Base-by-base conservation (phyloP, 805 yeast species). In the Clavispora asparagi region DNA sequence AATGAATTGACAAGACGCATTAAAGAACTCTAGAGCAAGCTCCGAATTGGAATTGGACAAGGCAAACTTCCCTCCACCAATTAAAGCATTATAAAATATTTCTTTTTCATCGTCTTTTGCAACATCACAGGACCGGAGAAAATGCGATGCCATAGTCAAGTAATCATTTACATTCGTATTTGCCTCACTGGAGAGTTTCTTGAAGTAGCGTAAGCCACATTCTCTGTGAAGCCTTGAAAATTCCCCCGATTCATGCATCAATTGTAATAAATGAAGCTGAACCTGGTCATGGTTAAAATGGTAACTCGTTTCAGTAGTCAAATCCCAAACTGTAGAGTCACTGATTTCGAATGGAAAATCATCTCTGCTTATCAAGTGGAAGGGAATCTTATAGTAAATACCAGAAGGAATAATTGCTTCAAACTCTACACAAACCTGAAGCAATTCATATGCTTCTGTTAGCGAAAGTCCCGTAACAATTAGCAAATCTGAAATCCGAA, bases 311-410 rank as follows among this genome's bases (percentile, higher is more conserved):
- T 66, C 58, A 1, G 62, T 55, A 0, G 78, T 58, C 23, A 77
- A 51, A 7, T 63, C 64, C 53, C 65, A 60, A 7, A 72, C 59
- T 25, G 62, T 60, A 1, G 57, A 42, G 5, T 65, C 64, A 11
- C 60, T 47, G 12, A 72, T 41, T 11, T 63, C 67, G 32, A 63
- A 58, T 1, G 70, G 64, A 36, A 58, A 61, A 4, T 51, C 53
- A 7, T 56, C 55, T 8, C 60, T 49, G 5, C 62, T 57, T 4
- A 67, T 56, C 25, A 70, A 50, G 50, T 71, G 71, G 46, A 75
- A 72, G 8, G 82, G 81, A 19, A 75, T 58, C 51, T 77, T 78
- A 54, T 75, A 75, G 49, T 68, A 70, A 1, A 72, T 59, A 25
- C 72, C 67, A 12, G 66, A 56, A 0, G 80, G 77, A 2, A 53